A percentile compares a stretch with the other conserved stretches of the same genome.
phyloP scores from a whole-genome alignment of 352 stramenopile species.

The Phytophthora crassamura region DNA sequence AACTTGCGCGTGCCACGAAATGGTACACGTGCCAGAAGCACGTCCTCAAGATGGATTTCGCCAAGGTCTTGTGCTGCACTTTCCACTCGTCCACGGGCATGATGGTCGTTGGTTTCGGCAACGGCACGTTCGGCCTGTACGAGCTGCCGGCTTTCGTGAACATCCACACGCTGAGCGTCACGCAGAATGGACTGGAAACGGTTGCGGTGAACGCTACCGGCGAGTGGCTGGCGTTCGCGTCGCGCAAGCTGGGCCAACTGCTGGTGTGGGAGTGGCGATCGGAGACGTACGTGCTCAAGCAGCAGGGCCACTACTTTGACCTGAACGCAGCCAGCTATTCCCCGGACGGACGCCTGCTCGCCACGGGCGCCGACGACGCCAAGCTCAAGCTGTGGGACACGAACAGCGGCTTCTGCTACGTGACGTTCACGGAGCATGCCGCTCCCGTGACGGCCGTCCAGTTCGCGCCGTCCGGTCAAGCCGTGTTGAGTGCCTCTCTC shows the following conservation, averaged over 20 bases:
- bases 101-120: constrained; percentile 96
- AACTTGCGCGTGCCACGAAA: constrained; percentile 78
- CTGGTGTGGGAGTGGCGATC: constrained; percentile 99
- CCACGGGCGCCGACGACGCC: constrained; percentile 98
- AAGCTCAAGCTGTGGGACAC: constrained; percentile 99
- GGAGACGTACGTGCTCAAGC: constrained; percentile 99
- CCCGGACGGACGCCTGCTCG: constrained; percentile 95
- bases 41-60: constrained; percentile 91
- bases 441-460: constrained; percentile 96
- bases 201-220: constrained; percentile 96
- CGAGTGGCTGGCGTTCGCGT: constrained; percentile 99
- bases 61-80: constrained; percentile 88
- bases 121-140: constrained; percentile 98
- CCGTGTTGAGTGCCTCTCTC: constrained; percentile 96
- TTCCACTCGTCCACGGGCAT: constrained; percentile 90
- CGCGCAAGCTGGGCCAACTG: constrained; percentile 97
- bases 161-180: constrained; percentile 97
- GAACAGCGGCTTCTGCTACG: constrained; percentile 98
- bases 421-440: constrained; percentile 98
- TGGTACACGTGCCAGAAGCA: constrained; percentile 90
- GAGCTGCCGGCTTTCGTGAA: constrained; percentile 95
- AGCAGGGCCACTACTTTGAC: constrained; percentile 99
- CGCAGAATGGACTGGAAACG: constrained; percentile 90
- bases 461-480: constrained; percentile 93
- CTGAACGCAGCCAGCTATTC: constrained; percentile 98